phyloP scores from a whole-genome alignment of 1,284 basidiomycete genomes.

The Heterobasidion irregulare region DNA sequence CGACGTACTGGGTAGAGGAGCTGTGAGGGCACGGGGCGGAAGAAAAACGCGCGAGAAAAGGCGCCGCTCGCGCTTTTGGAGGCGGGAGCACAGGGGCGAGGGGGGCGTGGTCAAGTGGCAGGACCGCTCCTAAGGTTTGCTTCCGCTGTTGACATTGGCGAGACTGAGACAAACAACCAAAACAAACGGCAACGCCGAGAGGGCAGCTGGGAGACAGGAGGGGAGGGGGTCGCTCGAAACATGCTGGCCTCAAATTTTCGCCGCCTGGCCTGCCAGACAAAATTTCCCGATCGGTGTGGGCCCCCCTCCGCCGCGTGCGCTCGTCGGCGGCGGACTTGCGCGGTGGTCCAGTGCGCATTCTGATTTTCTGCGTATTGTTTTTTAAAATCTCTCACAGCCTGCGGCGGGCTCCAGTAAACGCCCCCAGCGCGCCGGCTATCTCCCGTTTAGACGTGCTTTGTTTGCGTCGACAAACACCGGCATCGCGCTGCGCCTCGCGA shows the following conservation, averaged over 20 bases:
- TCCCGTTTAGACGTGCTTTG: slow-evolving; percentile 1
- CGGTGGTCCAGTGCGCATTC: not conserved
- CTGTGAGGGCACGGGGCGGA: not conserved
- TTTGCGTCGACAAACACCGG: not conserved
- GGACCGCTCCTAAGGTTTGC: slow-evolving; percentile 26
- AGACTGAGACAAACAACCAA: not conserved
- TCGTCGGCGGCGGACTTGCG: not conserved
- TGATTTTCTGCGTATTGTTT: not conserved
- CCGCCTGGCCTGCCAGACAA: not conserved
- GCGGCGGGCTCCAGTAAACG: not conserved
- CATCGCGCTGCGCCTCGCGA: not conserved
- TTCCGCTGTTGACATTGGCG: slow-evolving; percentile 20
- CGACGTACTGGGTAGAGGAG: too few relatives aligned
- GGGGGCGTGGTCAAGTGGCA: slow-evolving; percentile 13
- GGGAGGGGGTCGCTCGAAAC: not conserved
- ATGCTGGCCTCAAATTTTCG: not conserved
- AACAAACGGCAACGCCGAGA: slow-evolving; percentile 1
- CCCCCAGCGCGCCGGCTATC: slow-evolving; percentile 4
- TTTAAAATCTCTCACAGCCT: not conserved
- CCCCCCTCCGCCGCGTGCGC: not conserved
- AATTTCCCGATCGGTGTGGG: not conserved
- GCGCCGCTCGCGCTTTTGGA: not conserved
- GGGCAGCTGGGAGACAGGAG: not conserved
- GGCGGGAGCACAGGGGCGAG: slow-evolving; percentile 15
- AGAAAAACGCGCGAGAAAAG: not conserved